Conservation (phyloP, 2,329 filamentous ascomycete genomes). For the Metarhizium guizhouense region DNA sequence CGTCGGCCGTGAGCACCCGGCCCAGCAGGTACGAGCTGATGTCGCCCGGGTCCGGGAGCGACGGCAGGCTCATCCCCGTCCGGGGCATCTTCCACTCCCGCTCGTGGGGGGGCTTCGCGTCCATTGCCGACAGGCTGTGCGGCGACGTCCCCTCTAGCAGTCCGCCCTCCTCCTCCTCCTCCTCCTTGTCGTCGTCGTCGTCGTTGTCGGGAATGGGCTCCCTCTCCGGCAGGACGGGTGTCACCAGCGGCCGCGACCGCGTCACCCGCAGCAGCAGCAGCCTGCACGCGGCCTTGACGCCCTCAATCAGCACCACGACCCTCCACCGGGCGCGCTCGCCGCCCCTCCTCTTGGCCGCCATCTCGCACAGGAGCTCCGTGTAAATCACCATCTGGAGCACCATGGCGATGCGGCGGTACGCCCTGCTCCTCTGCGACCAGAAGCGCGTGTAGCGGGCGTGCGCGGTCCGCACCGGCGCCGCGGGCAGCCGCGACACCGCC, state of each 20-base stretch:
- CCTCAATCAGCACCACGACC: slow-evolving; percentile 75
- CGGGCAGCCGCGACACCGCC: slow-evolving; percentile 48
- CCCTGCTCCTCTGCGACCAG: slow-evolving; percentile 52
- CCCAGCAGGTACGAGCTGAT: slow-evolving; percentile 81
- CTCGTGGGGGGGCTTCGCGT: slow-evolving; percentile 28
- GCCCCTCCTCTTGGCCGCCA: slow-evolving; percentile 81
- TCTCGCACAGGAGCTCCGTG: slow-evolving; percentile 93
- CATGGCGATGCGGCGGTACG: slow-evolving; percentile 75
- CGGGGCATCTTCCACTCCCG: slow-evolving; percentile 87
- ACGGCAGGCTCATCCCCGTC: slow-evolving; percentile 77
- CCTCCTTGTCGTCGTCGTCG: slow-evolving; percentile 30
- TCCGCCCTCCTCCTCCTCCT: slow-evolving; percentile 31
- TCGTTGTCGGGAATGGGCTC: slow-evolving; percentile 60
- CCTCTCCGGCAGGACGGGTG: slow-evolving; percentile 76
- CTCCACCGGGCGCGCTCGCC: slow-evolving; percentile 77
- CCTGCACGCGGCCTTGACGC: slow-evolving; percentile 76
- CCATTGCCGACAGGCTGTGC: slow-evolving; percentile 17
- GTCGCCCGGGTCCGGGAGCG: slow-evolving; percentile 69
- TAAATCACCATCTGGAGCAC: slow-evolving; percentile 87
- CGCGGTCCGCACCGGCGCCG: slow-evolving; percentile 43
- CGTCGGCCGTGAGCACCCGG: slow-evolving; percentile 88
- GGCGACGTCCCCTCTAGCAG: slow-evolving; percentile 28
- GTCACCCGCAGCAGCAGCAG: slow-evolving; percentile 75
- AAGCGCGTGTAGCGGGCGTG: slow-evolving; percentile 60
- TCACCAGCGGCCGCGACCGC: slow-evolving; percentile 71